These are phyloP conservation scores for Lasiosphaeria miniovina DNA, from an alignment of 495 filamentous ascomycete species.

Conservation along the genomic window DNA sequence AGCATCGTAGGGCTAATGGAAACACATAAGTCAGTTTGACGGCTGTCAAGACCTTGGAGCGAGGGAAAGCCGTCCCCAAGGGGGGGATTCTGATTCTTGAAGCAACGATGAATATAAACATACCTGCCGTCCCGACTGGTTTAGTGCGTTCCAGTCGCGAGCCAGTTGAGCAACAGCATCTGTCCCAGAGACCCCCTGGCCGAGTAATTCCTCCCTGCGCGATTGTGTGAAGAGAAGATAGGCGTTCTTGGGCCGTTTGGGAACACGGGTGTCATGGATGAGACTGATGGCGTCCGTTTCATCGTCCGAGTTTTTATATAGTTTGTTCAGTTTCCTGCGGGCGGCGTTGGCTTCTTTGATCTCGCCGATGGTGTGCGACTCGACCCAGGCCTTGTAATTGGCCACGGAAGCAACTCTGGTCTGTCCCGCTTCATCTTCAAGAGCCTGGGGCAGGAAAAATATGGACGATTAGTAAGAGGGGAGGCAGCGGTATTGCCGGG, in stretches of 20 bases:
- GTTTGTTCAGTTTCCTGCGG: slow-evolving; percentile 46
- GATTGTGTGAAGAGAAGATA: slow-evolving; percentile 50
- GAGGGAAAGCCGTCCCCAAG: too few species aligned
- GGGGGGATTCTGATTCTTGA: too few species aligned
- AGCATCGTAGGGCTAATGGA: too few species aligned
- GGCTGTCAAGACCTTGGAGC: too few species aligned
- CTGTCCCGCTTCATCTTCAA: slow-evolving; percentile 47
- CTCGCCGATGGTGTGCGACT: slow-evolving; percentile 51
- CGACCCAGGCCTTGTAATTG: slow-evolving; percentile 57
- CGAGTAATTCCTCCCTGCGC: slow-evolving; percentile 33
- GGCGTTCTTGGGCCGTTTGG: slow-evolving; percentile 41
- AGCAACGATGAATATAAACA: too few species aligned
- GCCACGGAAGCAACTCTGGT: slow-evolving; percentile 46
- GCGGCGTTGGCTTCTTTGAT: slow-evolving; percentile 65
- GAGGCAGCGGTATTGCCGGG: too few species aligned
- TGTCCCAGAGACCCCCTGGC: too few species aligned
- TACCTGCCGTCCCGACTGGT: too few species aligned
- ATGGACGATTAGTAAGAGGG: slow-evolving; percentile 7
- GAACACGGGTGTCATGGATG: slow-evolving; percentile 58
- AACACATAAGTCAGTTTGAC: too few species aligned
- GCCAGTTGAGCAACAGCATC: too few species aligned
- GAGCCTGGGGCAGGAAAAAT: slow-evolving; percentile 19
- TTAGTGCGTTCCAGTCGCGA: too few species aligned
- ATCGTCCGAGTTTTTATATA: slow-evolving; percentile 4
- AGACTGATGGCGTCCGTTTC: too few species aligned